Evolutionary conservation across 495 filamentous ascomycete genomes (phyloP).

Genomic region (Hypoxylon cercidicola): DNA sequence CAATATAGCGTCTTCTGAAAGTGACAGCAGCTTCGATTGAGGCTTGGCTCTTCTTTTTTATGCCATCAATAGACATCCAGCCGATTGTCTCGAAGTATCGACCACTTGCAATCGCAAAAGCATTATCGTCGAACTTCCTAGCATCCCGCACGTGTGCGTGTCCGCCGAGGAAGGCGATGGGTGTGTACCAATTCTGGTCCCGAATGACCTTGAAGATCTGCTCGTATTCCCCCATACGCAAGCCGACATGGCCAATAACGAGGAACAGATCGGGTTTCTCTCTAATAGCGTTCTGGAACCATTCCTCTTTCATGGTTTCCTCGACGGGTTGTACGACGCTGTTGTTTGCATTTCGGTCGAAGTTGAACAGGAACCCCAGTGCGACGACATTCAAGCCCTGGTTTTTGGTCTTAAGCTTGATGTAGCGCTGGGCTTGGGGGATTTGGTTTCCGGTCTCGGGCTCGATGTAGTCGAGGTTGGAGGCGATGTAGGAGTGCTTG

Average conservation of each 20-base stretch:
- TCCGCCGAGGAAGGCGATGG: conserved; percentile 94
- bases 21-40: conserved; percentile 51
- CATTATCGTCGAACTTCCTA: conserved; percentile 79
- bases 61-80: conserved; percentile 86
- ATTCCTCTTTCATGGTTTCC: conserved; percentile 80
- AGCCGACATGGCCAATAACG: conserved; percentile 85
- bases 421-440: conserved; percentile 82
- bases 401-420: conserved; percentile 90
- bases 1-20: conserved; percentile 87
- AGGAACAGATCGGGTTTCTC: conserved; percentile 91
- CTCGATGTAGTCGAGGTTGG: conserved; percentile 90
- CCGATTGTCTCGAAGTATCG: conserved; percentile 98
- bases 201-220: conserved; percentile 83
- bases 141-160: conserved; percentile 93
- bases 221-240: conserved; percentile 80
- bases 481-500: conserved; percentile 79
- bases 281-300: conserved; percentile 88
- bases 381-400: conserved; percentile 84
- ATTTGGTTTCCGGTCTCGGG: conserved; percentile 72
- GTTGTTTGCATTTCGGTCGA: conserved; percentile 87
- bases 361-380: conserved; percentile 95
- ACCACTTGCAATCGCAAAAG: conserved; percentile 87
- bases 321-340: conserved; percentile 82
- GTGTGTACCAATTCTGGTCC: conserved; percentile 76
- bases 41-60: conserved; percentile 53